These are phyloP conservation scores for Calycina marina DNA, from an alignment of 2,329 filamentous ascomycete species.

Conservation along the genomic window DNA sequence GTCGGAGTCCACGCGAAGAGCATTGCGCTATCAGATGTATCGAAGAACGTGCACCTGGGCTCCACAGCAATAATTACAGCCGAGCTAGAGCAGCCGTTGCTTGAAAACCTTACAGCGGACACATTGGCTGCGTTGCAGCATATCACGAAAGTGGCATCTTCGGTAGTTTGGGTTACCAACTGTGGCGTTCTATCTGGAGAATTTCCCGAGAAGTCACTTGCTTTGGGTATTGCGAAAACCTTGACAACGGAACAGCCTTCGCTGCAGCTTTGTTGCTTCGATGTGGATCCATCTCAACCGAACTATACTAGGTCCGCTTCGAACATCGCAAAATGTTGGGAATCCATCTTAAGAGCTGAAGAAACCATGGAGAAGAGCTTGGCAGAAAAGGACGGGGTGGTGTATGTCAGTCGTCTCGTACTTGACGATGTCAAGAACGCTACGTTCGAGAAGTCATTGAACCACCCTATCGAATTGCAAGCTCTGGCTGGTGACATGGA, in stretches of 20 bases:
- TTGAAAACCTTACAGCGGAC: background rate
- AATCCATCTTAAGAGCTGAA: background rate
- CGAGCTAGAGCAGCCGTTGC: background rate
- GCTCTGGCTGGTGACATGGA: background rate
- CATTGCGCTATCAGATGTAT: background rate
- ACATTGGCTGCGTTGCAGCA: background rate
- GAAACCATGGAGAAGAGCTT: slow-evolving; percentile 4
- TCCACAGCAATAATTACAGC: background rate
- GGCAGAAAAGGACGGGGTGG: slow-evolving; percentile 3
- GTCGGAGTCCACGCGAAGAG: background rate
- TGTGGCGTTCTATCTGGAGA: background rate
- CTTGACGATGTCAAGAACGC: slow-evolving; percentile 11
- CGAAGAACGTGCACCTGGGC: background rate
- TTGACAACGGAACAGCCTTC: background rate
- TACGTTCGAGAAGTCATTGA: slow-evolving; percentile 1
- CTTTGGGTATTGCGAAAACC: background rate
- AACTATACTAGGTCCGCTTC: background rate
- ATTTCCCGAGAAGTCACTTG: background rate
- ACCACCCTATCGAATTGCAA: background rate
- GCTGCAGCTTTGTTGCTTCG: slow-evolving; percentile 3
- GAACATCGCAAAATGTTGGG: too few relatives aligned
- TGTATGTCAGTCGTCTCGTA: slow-evolving; percentile 15
- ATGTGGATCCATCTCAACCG: slow-evolving; percentile 2
- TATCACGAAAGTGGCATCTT: background rate
- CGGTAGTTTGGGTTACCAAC: background rate